phyloP scores from a whole-genome alignment of 768 basidiomycete genomes.

The Collybia sordida region DNA sequence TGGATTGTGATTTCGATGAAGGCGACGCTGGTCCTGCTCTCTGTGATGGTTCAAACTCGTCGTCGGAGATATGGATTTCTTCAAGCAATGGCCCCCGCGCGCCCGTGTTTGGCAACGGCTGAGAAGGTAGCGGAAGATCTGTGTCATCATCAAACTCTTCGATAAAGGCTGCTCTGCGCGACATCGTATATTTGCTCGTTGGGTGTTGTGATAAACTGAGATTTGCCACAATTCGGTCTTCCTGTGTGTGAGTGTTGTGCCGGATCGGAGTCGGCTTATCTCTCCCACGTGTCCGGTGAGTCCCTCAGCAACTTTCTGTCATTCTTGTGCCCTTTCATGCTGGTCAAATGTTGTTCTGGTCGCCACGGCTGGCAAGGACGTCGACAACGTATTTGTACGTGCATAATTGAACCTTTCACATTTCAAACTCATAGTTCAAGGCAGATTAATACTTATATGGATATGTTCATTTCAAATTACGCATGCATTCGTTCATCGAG shows the following conservation, averaged over 20 bases:
- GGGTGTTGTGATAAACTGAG: background rate
- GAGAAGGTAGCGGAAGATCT: conserved; percentile 78
- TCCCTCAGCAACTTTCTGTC: background rate
- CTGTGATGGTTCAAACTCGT: conserved; percentile 43
- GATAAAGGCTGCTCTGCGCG: conserved; percentile 65
- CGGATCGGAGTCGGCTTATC: conserved; percentile 7
- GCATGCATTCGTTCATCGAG: conserved; percentile 8
- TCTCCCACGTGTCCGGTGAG: conserved; percentile 23
- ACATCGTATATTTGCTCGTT: conserved; percentile 42
- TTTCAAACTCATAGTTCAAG: background rate
- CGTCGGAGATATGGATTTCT: conserved; percentile 61
- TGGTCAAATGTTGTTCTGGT: conserved; percentile 30
- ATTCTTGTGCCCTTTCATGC: conserved; percentile 30
- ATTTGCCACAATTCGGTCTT: conserved; percentile 1
- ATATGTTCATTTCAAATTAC: conserved; percentile 9
- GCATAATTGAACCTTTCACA: background rate
- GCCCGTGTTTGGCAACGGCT: conserved; percentile 65
- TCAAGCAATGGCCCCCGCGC: conserved; percentile 75
- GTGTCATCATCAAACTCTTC: conserved; percentile 95
- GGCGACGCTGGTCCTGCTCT: conserved; percentile 59
- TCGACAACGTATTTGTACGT: conserved; percentile 32
- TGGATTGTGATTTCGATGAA: conserved; percentile 28
- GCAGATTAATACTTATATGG: conserved; percentile 16
- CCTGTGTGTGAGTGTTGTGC: conserved; percentile 3
- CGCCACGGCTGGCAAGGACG: conserved; percentile 28